A percentile compares a stretch with the other conserved stretches of the same genome.
These are phyloP conservation scores for Ustilago loliicola DNA, from an alignment of 1,284 basidiomycete genomes.

Conservation along the genomic window DNA sequence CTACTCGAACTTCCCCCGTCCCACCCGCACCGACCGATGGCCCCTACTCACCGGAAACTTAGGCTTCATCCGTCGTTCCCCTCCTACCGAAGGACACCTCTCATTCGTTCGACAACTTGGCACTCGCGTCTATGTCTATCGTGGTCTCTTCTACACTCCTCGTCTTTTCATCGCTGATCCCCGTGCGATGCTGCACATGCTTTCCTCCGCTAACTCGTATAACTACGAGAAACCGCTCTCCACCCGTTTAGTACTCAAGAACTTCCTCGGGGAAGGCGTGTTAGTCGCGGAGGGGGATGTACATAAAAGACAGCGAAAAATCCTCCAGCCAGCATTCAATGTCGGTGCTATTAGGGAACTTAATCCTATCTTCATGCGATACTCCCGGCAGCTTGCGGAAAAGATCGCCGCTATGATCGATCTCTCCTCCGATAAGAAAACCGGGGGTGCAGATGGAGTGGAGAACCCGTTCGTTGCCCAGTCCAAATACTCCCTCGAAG, in stretches of 20 bases:
- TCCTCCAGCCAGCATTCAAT: constrained; percentile 65
- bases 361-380: constrained; percentile 54
- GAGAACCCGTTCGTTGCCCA: constrained; percentile 27
- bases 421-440: constrained; percentile 9
- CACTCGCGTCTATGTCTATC: constrained; percentile 58
- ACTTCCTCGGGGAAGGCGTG: constrained; percentile 65
- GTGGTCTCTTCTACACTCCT: constrained; percentile 62
- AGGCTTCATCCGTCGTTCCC: constrained; percentile 35
- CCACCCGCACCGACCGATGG: constrained; percentile 22
- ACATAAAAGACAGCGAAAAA: constrained; percentile 62
- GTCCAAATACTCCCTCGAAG: constrained; percentile 10
- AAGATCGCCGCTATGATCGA: constrained; percentile 53
- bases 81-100: constrained; percentile 48
- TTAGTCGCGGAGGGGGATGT: constrained; percentile 63
- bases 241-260: constrained; percentile 43
- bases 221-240: constrained; percentile 61
- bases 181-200: constrained; percentile 60
- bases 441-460: constrained; percentile 27
- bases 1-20: constrained; percentile 42
- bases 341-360: constrained; percentile 58
- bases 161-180: constrained; percentile 63
- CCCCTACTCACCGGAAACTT: constrained; percentile 41
- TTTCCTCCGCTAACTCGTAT: constrained; percentile 62
- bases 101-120: constrained; percentile 31
- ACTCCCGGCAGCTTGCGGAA: constrained; percentile 35